Base-by-base conservation (phyloP, 1,284 basidiomycete species). In the Rhizoctonia solani region DNA sequence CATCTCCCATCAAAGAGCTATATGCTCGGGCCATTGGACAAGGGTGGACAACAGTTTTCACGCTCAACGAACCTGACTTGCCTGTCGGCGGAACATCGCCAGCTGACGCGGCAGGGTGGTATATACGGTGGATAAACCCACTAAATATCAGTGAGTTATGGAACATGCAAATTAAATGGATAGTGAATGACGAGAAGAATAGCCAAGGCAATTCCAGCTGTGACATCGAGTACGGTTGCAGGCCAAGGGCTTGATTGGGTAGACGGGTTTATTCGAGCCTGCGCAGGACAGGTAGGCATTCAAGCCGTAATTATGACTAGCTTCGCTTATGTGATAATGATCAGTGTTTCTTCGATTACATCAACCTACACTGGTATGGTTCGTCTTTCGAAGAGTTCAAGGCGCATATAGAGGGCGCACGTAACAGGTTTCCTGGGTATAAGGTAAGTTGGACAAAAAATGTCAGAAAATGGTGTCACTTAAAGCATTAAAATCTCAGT, bases 41-140 rank as follows among this genome's bases (percentile, higher is more conserved):
- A 21, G 50, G 50, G 16, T 65, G 61, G 61, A 65, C 50, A n/a
- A 54, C 50, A 4, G 61, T 54, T 3, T 54, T 65, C 14, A 53
- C 61, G 27, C 61, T 65, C n/a, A 65, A 65, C 34, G 61, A 65
- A 23, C 61, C 61, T 19, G 61, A 65, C 29, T 53, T 65, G 13
- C 44, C 44, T 14, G 44, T 9, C 21, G 52, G 41, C 41, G 61
- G 61, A 2, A 54, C 54, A 16, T 52, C 32, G 3, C 34, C 61
- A 14, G 16, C 8, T 5, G 27, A 30, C 6, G 61, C 61, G 14
- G 63, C 52, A 2, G 14, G 34, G 25, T 53, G 50, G 50, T 53
- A 53, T 34, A 19, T 53, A 11, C 11, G 16, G 8, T 53, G 34
- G 32, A 54, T 66, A 11, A 66, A 66, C 23, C 63, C 63, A 1